Conservation (phyloP, 768 basidiomycete species). For the Hygrocybe punicea region DNA sequence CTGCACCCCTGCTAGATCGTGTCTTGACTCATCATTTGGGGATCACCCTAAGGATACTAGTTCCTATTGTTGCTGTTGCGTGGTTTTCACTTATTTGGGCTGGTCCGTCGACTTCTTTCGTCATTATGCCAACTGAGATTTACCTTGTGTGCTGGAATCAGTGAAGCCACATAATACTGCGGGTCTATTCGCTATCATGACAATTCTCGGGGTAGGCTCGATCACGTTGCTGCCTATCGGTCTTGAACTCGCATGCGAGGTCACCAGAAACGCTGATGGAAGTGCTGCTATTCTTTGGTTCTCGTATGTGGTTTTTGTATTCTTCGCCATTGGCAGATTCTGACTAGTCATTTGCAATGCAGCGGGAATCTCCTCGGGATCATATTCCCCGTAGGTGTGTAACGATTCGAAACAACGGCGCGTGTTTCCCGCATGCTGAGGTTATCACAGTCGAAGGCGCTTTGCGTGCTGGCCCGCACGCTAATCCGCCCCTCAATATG, state of each 20-base stretch:
- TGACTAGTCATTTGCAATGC: slow-evolving; percentile 2
- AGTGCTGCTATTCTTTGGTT: slow-evolving; percentile 78
- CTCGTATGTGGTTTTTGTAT: slow-evolving; percentile 42
- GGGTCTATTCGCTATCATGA: slow-evolving; percentile 63
- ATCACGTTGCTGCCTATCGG: slow-evolving; percentile 71
- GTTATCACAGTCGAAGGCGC: slow-evolving; percentile 56
- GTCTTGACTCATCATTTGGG: slow-evolving; percentile 75
- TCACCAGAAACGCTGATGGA: slow-evolving; percentile 75
- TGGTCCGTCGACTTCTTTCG: slow-evolving; percentile 40
- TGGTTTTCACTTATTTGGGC: slow-evolving; percentile 84
- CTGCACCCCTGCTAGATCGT: slow-evolving; percentile 76
- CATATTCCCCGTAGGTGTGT: slow-evolving; percentile 58
- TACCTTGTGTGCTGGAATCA: slow-evolving; percentile 25
- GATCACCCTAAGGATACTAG: slow-evolving; percentile 52
- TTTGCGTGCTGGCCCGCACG: slow-evolving; percentile 57
- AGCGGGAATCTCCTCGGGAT: slow-evolving; percentile 69
- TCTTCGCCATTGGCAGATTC: background rate
- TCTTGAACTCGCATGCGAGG: slow-evolving; percentile 74
- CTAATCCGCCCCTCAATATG: slow-evolving; percentile 74
- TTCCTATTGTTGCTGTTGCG: slow-evolving; percentile 56
- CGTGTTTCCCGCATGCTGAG: background rate
- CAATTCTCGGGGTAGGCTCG: slow-evolving; percentile 61
- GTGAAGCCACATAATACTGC: slow-evolving; percentile 60
- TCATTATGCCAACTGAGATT: background rate
- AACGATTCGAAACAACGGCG: background rate